These are phyloP conservation scores for Massospora cicadina DNA, from an alignment of 371 early-diverging fungal species.

Conservation along the genomic window DNA sequence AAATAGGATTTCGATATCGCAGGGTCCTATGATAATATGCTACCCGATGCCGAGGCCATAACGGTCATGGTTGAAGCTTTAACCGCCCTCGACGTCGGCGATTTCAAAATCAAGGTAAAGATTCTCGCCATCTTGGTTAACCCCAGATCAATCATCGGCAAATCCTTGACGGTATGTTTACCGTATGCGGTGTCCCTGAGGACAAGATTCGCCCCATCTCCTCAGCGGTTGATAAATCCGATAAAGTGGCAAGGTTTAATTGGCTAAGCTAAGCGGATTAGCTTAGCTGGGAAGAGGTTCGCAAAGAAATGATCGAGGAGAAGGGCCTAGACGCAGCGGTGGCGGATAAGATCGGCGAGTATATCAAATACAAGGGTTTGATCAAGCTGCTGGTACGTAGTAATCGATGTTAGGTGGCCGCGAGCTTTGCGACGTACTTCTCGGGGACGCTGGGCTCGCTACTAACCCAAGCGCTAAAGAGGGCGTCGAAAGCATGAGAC, in stretches of 20 bases:
- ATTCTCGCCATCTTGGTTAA: neutral
- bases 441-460: conserved; percentile 36
- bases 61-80: conserved; percentile 72
- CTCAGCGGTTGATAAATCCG: conserved; percentile 97
- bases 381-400: neutral
- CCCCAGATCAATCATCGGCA: conserved; percentile 81
- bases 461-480: conserved; percentile 50
- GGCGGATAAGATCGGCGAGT: conserved; percentile 81
- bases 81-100: conserved; percentile 54
- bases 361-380: conserved; percentile 58
- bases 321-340: conserved; percentile 62
- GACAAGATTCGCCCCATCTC: conserved; percentile 79
- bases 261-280: conserved; percentile 13
- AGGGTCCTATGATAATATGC: conserved; percentile 87
- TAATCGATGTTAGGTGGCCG: conserved; percentile 26
- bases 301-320: conserved; percentile 84
- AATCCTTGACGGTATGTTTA: conserved; percentile 93
- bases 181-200: conserved; percentile 83
- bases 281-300: conserved; percentile 87
- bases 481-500: conserved; percentile 78
- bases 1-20: conserved; percentile 95
- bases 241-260: conserved; percentile 40
- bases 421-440: conserved; percentile 56
- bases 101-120: conserved; percentile 60
- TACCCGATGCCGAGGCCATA: conserved; percentile 92